phyloP scores from a whole-genome alignment of 2,329 filamentous ascomycete genomes.

The Emydomyces testavorans region DNA sequence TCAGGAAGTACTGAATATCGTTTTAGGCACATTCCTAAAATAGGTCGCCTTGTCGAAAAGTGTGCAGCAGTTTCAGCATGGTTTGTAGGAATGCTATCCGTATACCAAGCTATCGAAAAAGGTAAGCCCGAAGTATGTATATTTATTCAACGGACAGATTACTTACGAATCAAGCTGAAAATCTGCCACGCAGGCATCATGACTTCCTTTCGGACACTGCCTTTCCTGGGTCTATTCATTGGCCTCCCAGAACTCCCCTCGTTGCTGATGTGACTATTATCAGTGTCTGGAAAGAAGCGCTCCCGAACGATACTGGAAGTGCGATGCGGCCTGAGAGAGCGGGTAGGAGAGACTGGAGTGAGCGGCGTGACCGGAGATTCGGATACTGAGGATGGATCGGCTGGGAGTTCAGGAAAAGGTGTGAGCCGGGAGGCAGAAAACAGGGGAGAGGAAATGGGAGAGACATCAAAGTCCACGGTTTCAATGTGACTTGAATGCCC shows the following conservation, averaged over 20 bases:
- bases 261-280: slow-evolving; percentile 27
- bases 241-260: not conserved
- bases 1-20: slow-evolving; percentile 65
- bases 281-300: slow-evolving; percentile 32
- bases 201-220: slow-evolving; percentile 58
- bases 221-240: slow-evolving; percentile 11
- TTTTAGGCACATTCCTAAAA: slow-evolving; percentile 87
- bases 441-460: slow-evolving; percentile 18
- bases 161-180: slow-evolving; percentile 79
- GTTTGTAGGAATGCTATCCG: slow-evolving; percentile 50
- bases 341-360: slow-evolving; percentile 16
- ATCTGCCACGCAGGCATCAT: slow-evolving; percentile 97
- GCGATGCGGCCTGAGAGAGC: slow-evolving; percentile 7
- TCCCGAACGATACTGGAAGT: slow-evolving; percentile 36
- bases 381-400: slow-evolving; percentile 17
- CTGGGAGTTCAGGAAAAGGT: slow-evolving; percentile 2
- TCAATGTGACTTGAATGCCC: slow-evolving; percentile 33
- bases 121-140: slow-evolving; percentile 23
- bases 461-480: slow-evolving; percentile 32
- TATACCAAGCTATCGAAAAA: slow-evolving; percentile 66
- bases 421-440: not conserved
- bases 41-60: slow-evolving; percentile 68
- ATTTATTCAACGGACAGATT: slow-evolving; percentile 8
- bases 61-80: slow-evolving; percentile 80
- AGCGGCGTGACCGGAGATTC: slow-evolving; percentile 19